A percentile compares a stretch with the other conserved stretches of the same genome.
Conservation (phyloP, 202 grass and related monocot species). For the Schoenoplectus tabernaemontani region DNA sequence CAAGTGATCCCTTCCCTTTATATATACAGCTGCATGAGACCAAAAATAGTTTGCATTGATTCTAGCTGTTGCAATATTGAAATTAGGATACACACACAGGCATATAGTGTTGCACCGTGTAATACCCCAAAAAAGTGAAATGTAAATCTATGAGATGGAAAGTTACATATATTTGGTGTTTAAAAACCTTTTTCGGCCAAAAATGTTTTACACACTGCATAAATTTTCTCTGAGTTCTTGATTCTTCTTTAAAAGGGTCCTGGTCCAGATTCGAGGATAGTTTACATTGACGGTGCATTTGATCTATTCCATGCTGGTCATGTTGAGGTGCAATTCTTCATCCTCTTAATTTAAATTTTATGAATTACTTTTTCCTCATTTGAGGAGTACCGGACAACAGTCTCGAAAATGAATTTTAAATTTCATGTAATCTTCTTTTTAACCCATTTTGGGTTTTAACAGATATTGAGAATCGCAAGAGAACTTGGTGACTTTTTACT, state of each 20-base stretch:
- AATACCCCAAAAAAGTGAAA: neutral
- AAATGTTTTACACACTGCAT: neutral
- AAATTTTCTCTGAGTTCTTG: slow-evolving; percentile 19
- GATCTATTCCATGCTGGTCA: slow-evolving; percentile 99
- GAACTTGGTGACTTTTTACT: slow-evolving; percentile 95
- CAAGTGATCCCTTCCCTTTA: neutral
- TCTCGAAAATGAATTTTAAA: neutral
- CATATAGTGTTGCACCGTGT: neutral
- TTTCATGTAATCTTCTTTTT: too few species aligned
- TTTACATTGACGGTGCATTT: slow-evolving; percentile 98
- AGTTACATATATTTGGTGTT: neutral
- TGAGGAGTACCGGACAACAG: neutral
- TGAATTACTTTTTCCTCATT: neutral
- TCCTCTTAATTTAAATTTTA: neutral
- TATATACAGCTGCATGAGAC: neutral
- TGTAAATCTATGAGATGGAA: neutral
- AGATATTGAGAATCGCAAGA: slow-evolving; percentile 95
- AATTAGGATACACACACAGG: neutral
- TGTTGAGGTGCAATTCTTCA: slow-evolving; percentile 60
- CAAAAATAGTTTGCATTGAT: neutral
- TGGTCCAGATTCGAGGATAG: slow-evolving; percentile 66
- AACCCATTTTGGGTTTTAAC: neutral
- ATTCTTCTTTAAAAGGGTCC: slow-evolving; percentile 56
- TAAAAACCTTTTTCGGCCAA: neutral
- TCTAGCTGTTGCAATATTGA: neutral